Evolutionary conservation across 2,329 filamentous ascomycete genomes (phyloP).

Genomic region (Ploettnerulaceae sp.): DNA sequence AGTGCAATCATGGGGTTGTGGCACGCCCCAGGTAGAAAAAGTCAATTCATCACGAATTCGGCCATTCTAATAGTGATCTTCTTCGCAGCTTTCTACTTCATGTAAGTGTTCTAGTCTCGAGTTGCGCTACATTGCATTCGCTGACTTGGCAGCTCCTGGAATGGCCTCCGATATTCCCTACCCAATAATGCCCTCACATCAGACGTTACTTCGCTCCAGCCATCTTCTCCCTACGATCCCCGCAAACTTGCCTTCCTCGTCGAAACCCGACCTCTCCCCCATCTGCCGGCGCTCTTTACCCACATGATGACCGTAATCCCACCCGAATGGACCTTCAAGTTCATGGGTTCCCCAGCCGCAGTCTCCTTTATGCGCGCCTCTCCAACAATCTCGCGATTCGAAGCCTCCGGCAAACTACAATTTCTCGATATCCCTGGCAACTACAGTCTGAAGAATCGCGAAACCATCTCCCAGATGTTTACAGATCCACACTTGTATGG

Average conservation of each 20-base stretch:
- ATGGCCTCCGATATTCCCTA: constrained; percentile 1
- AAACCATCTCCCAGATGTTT: constrained; percentile 45
- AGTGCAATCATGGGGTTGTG: constrained; percentile 2
- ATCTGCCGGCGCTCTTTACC: constrained; percentile 48
- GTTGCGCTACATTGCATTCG: neutral
- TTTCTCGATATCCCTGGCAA: constrained; percentile 44
- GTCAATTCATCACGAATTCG: constrained; percentile 9
- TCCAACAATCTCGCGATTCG: constrained; percentile 42
- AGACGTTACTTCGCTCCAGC: neutral
- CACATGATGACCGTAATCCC: constrained; percentile 52
- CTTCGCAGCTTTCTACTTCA: constrained; percentile 9
- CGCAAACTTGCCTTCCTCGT: constrained; percentile 52
- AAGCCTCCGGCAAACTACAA: constrained; percentile 45
- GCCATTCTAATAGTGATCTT: constrained; percentile 9
- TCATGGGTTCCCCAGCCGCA: constrained; percentile 47
- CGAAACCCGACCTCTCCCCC: constrained; percentile 45
- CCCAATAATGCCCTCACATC: neutral
- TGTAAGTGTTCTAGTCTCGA: constrained; percentile 10
- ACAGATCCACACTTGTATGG: constrained; percentile 49
- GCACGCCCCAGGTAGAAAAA: neutral
- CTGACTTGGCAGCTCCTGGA: constrained; percentile 6
- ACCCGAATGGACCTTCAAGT: constrained; percentile 51
- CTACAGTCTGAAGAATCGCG: constrained; percentile 41
- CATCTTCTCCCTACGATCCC: constrained; percentile 36
- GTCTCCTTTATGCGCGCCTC: constrained; percentile 41